Evolutionary conservation across 2,329 filamentous ascomycete genomes (phyloP), one percentile per base, ranked within the genome.

Genomic region (Phialocephala subalpina): DNA sequence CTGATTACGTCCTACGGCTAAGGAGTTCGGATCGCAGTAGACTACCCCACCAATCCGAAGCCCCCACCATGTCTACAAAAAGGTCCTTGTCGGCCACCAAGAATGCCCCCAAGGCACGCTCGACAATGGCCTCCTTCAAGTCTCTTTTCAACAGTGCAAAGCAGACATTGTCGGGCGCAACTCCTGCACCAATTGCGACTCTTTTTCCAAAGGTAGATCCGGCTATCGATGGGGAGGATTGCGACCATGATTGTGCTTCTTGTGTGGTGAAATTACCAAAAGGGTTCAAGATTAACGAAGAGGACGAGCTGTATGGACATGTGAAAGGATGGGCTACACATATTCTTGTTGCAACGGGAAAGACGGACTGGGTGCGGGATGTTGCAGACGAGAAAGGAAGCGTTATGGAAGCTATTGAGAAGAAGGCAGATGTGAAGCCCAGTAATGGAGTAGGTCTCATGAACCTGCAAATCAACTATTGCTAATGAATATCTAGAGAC

Each of bases 341-440:
- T 80, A 77, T 97, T 68, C 82, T 99, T 36, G 93, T 98, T 18
- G 96, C 93, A 27, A 99, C 96, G n/a, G 93, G 94, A 67, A 97
- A 97, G 86, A 86, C 90, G 29, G 96, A 99, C 80, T 99, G 96
- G 96, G 91, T 95, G 75, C 82, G 92, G 67, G 91, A 97, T 81
- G 92, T 97, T 55, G 88, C 87, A 64, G 92, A 98, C 76, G 96
- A 98, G 82, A 90, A 92, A 79, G 92, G 91, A 6, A 93, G 90
- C 76, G 85, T 95, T 36, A 95, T 95, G 92, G 84, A 93, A 81
- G 92, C 91, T 1, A 86, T 94, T 72, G 85, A 80, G 16, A 73
- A 75, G 83, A 80, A 81, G 71, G 81, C 82, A 62, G 83, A 84
- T 1, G 80, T 83, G 12, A 84, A 84, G 76, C 90, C 90, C 0